Evolutionary conservation across 2,329 filamentous ascomycete species (phyloP).

Genomic region (Aspergillus luchuensis): DNA sequence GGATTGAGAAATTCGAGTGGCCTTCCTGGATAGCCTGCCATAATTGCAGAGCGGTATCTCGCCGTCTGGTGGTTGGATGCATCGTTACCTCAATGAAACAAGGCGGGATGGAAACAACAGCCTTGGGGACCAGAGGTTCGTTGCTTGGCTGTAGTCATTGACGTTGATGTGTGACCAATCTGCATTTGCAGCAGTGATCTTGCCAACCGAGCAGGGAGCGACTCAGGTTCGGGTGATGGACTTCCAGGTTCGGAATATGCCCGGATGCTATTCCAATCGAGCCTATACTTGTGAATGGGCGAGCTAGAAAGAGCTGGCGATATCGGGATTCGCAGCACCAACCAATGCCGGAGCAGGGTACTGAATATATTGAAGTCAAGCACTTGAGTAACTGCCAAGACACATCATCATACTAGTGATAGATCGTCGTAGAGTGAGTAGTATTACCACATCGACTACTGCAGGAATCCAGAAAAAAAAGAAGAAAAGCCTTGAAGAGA

Average conservation of each 20-base stretch:
- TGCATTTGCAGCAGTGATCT: neutral
- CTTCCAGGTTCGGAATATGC: neutral
- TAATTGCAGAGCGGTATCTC: neutral
- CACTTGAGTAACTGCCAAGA: neutral
- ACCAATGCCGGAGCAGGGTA: neutral
- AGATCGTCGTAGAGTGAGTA: neutral
- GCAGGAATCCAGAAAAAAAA: neutral
- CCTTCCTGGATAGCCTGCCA: neutral
- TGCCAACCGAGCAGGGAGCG: neutral
- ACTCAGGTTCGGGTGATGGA: neutral
- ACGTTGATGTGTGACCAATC: neutral
- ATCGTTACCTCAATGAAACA: neutral
- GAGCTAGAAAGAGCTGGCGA: neutral
- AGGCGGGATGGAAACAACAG: neutral
- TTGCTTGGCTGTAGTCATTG: neutral
- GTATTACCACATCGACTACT: constrained; percentile 1
- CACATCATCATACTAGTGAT: neutral
- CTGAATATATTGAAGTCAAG: neutral
- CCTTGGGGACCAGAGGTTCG: neutral
- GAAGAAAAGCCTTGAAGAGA: constrained; percentile 10
- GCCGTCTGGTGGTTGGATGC: neutral
- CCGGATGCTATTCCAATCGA: neutral
- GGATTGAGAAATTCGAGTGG: constrained; percentile 39
- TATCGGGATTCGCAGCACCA: neutral
- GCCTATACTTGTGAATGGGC: neutral